phyloP scores from a whole-genome alignment of 495 filamentous ascomycete species.

The Podospora anserina region DNA sequence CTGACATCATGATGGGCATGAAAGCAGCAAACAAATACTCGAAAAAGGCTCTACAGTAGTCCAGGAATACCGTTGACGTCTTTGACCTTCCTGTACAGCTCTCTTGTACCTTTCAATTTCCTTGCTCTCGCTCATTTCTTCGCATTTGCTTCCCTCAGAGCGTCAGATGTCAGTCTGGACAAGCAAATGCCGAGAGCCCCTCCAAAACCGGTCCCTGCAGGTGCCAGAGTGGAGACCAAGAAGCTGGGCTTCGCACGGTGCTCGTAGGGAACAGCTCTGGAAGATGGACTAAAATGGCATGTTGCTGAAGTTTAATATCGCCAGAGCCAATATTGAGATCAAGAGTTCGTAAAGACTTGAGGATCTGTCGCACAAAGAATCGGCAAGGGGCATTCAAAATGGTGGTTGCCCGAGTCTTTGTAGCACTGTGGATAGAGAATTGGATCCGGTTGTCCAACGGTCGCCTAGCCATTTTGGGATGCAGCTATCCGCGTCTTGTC shows the following conservation, averaged over 20 bases:
- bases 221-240: not conserved
- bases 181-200: not conserved
- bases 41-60: not conserved
- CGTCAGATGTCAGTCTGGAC: not conserved
- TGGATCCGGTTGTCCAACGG: slow-evolving; percentile 1
- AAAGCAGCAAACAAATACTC: too few relatives aligned
- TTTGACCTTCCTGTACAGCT: not conserved
- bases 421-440: not conserved
- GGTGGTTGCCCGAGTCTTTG: not conserved
- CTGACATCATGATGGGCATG: too few relatives aligned
- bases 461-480: slow-evolving; percentile 10
- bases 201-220: not conserved
- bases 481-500: slow-evolving; percentile 10
- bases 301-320: not conserved
- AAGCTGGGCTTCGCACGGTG: not conserved
- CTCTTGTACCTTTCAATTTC: not conserved
- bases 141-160: not conserved
- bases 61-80: not conserved
- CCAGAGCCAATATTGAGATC: not conserved
- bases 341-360: not conserved
- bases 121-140: not conserved
- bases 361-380: not conserved
- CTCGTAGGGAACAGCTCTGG: not conserved
- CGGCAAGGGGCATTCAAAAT: not conserved
- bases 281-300: not conserved